Evolutionary conservation across 2,329 filamentous ascomycete genomes (phyloP).

Genomic region (Calonectria pteridis): DNA sequence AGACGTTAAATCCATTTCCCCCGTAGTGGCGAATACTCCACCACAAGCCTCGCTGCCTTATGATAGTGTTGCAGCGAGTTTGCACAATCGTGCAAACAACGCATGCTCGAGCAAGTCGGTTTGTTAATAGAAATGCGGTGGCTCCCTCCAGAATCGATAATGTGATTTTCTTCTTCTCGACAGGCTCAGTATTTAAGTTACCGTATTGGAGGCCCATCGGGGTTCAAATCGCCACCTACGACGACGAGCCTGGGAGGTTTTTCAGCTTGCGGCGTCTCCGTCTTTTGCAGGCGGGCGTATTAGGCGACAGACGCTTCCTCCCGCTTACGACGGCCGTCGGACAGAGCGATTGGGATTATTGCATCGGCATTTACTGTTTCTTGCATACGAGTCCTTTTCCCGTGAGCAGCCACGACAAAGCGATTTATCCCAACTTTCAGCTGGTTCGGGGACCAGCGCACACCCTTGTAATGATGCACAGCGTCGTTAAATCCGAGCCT

Average conservation of each 20-base stretch:
- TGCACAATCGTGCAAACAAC: not conserved
- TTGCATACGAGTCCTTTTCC: not conserved
- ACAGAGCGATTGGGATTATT: not conserved
- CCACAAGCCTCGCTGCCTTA: not conserved
- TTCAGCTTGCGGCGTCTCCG: not conserved
- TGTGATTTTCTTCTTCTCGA: not conserved
- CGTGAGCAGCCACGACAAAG: not conserved
- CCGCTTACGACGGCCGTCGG: not conserved
- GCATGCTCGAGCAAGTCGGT: rapidly evolving
- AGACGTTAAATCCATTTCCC: not conserved
- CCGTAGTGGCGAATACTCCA: not conserved
- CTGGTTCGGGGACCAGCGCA: not conserved
- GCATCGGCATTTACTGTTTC: not conserved
- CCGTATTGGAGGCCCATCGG: not conserved
- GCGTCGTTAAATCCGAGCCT: not conserved
- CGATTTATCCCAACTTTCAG: not conserved
- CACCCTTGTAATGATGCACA: not conserved
- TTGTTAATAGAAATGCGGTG: not conserved
- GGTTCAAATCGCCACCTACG: not conserved
- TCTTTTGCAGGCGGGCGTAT: not conserved
- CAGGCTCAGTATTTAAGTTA: not conserved
- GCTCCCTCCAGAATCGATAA: not conserved
- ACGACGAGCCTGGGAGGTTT: not conserved
- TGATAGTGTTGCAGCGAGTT: not conserved
- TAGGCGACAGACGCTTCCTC: not conserved